Base-by-base conservation (phyloP, 1,284 basidiomycete genomes). In the Ustilago curta region DNA sequence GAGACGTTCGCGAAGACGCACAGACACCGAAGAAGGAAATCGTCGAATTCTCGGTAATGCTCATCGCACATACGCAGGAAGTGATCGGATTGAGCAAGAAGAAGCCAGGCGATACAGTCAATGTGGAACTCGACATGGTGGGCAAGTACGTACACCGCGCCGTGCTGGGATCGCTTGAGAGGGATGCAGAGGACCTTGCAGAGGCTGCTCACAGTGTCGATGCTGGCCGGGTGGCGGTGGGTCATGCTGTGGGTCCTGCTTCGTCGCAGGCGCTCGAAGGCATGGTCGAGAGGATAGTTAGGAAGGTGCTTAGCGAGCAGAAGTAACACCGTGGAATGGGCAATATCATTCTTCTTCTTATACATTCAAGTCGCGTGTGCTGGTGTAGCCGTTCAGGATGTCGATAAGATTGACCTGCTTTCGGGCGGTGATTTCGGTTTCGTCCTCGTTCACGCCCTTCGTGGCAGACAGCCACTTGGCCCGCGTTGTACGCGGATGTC, bases 91-190 rank as follows among this genome's bases (percentile, higher is more conserved):
- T 84, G 25, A 76, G 76, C 61, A 68, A 48, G 48, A 83, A 83
- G 70, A 80, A 73, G 65, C 65, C 79, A 6, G 83, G 83, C 29
- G 75, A 78, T n/a, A 70, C 62, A 42, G 80, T 84, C 45, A 84
- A 84, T 50, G 77, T 84, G 21, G 83, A 84, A 68, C 73, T 84
- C 44, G 83, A 84, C 59, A 84, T 84, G 81, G 82, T 84, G 23
- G 82, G 82, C 61, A 84, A 84, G 64, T 84, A 82, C 63, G 82
- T 83, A 19, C 70, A 81, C 60, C 70, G 82, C 25, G 79, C 79
- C n/a, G 77, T 80, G 5, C 51, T 77, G 43, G 77, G 74, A 0
- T 75, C 76, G 21, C 35, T 76, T 11, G 73, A 76, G 56, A 50
- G 72, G 35, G 69, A 76, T 50, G 65, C 61, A 3, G 65, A 69